phyloP scores from a whole-genome alignment of 495 filamentous ascomycete genomes.

The Aspergillus sclerotiicarbonarius region DNA sequence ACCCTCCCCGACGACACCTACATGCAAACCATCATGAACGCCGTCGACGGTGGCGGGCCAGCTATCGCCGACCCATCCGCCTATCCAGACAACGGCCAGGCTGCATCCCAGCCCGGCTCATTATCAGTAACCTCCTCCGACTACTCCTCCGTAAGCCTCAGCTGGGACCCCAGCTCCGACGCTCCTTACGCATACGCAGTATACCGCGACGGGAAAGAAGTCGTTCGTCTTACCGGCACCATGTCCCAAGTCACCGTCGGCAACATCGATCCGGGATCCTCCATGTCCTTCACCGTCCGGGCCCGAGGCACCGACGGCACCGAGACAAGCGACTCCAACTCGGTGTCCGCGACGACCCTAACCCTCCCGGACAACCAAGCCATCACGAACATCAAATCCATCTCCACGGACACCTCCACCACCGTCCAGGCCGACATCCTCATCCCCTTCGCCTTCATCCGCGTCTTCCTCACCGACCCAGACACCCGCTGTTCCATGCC shows the following conservation, averaged over 20 bases:
- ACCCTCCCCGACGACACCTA: constrained; percentile 16
- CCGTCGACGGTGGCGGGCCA: constrained; percentile 10
- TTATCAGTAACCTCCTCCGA: constrained; percentile 11
- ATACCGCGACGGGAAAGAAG: neutral
- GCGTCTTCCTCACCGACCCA: constrained; percentile 12
- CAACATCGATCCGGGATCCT: constrained; percentile 6
- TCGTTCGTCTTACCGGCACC: constrained; percentile 14
- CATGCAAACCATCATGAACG: constrained; percentile 15
- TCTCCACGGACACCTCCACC: constrained; percentile 5
- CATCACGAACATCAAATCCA: constrained; percentile 11
- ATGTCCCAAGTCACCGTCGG: constrained; percentile 13
- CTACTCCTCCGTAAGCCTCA: constrained; percentile 14
- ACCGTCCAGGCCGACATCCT: constrained; percentile 16
- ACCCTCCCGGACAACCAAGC: constrained; percentile 6
- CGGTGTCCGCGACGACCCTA: constrained; percentile 6
- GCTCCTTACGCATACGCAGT: constrained; percentile 16
- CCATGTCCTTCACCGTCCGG: constrained; percentile 1
- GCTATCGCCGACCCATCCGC: neutral
- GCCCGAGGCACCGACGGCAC: constrained; percentile 7
- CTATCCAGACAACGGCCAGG: neutral
- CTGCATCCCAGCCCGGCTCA: constrained; percentile 3
- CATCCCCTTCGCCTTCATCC: constrained; percentile 17
- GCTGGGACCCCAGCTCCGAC: constrained; percentile 14
- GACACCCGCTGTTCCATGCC: constrained; percentile 8
- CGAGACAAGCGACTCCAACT: constrained; percentile 5